These are phyloP conservation scores for Graphilbum sp. DNA, from an alignment of 2,329 filamentous ascomycete genomes.

Conservation along the genomic window DNA sequence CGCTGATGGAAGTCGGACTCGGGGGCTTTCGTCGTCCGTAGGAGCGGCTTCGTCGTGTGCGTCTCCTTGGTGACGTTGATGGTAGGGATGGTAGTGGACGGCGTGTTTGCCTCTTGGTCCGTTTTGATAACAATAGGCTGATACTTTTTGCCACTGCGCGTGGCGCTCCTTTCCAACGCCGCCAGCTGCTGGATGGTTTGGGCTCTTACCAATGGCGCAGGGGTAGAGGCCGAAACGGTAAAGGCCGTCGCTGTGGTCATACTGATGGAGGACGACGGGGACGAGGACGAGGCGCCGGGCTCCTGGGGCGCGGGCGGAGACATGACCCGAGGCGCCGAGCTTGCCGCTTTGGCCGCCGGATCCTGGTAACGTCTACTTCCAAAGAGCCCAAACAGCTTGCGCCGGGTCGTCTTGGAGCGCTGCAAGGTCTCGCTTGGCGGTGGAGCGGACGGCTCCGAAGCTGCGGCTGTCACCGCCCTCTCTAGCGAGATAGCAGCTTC, in stretches of 20 bases:
- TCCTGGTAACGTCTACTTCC: constrained; percentile 24
- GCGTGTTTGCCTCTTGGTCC: not conserved
- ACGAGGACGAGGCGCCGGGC: constrained; percentile 8
- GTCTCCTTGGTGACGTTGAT: not conserved
- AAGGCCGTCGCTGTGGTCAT: constrained; percentile 5
- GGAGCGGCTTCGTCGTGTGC: constrained; percentile 4
- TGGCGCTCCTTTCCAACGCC: constrained; percentile 7
- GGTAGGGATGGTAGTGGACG: not conserved
- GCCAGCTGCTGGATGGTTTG: not conserved
- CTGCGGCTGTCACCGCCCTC: not conserved
- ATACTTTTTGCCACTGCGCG: constrained; percentile 24
- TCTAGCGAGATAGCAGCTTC: not conserved
- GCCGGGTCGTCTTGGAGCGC: constrained; percentile 36
- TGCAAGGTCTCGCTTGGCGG: constrained; percentile 10
- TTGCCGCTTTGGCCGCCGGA: constrained; percentile 1
- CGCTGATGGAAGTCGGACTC: constrained; percentile 8
- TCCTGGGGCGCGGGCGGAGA: constrained; percentile 4
- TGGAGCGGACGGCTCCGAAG: not conserved
- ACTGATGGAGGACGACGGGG: not conserved
- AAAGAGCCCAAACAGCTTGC: constrained; percentile 42
- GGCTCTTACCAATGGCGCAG: not conserved
- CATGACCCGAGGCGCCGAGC: not conserved
- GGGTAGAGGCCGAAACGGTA: not conserved
- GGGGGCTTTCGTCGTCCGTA: constrained; percentile 9
- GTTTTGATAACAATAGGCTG: constrained; percentile 25